Evolutionary conservation across 2,329 filamentous ascomycete species (phyloP), one percentile per base, ranked within the genome.

Genomic region (Proliferodiscus dingleyae): DNA sequence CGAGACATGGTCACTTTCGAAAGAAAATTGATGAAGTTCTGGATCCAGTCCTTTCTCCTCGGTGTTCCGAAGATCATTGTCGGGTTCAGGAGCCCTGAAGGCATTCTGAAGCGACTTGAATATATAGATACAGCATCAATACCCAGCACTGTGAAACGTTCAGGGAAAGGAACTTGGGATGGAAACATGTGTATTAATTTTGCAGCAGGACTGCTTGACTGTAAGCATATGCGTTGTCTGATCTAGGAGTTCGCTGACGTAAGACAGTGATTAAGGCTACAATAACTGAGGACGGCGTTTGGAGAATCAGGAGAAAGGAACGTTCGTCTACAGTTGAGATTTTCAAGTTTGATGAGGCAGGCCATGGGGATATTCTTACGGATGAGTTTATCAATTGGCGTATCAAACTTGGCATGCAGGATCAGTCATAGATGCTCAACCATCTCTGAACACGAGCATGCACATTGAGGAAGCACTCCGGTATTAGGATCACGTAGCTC

Each of bases 161-260:
- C 75, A 8, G 81, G 83, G 0, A 78, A 78, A 11, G 58, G 55
- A 23, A 79, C 77, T 37, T 98, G 93, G 93, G 87, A 97, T 68
- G 91, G 88, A 15, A 91, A 96, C 61, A 78, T 86, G 55, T 96
- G 90, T 62, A 93, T 97, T 61, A 95, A 95, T 57, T 96, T 96
- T 68, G 81, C 89, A 1, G 81, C 79, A 1, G 73, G 69, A 0
- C 87, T 97, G 56, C 67, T 97, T 13, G 81, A 83, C 6, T 94
- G 87, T 89, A 65, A 66, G 82, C 4, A 28, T 23, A 7, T 10
- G 15, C 6, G 4, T 11, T 10, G 11, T 5, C 11, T 21, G 10
- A 23, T 41, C 11, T 21, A 13, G 19, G 19, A 9, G 11, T 1
- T 21, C 19, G 37, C 51, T 64, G 50, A 64, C 22, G 11, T 3